These are phyloP conservation scores for Umbelopsis sp. DNA, from an alignment of 192 early-diverging fungal species.

Conservation along the genomic window DNA sequence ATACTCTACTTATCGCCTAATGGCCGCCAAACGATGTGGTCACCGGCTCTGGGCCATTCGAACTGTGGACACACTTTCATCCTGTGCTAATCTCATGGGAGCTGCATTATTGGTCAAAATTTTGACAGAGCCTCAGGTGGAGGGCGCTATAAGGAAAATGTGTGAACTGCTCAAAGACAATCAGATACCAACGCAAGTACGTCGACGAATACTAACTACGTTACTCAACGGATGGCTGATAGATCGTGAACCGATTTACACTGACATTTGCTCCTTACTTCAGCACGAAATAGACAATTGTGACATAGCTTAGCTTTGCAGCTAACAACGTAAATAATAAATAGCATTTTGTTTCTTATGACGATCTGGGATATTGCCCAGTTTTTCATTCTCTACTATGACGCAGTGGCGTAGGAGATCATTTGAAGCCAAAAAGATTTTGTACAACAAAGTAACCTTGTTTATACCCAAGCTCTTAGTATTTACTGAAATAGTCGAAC, in stretches of 20 bases:
- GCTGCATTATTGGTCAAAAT: constrained; percentile 34
- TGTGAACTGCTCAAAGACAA: constrained; percentile 26
- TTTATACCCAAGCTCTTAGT: no score
- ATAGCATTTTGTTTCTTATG: neutral
- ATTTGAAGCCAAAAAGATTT: no score
- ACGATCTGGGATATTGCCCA: no score
- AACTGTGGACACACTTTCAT: constrained; percentile 30
- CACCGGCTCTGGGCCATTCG: constrained; percentile 6
- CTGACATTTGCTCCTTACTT: neutral
- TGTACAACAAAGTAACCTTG: no score
- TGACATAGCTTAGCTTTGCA: neutral
- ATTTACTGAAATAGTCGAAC: no score
- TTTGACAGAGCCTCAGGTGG: constrained; percentile 31
- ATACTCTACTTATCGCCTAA: constrained; percentile 38
- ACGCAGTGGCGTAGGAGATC: no score
- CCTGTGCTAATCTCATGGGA: constrained; percentile 37
- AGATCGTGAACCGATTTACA: constrained; percentile 11
- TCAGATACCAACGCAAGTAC: neutral
- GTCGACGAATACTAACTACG: neutral
- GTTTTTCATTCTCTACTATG: no score
- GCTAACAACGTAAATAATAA: neutral
- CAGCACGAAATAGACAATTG: constrained; percentile 7
- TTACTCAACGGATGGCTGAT: constrained; percentile 10
- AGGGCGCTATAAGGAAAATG: constrained; percentile 31
- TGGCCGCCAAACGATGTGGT: constrained; percentile 9